phyloP scores from a whole-genome alignment of 1,139 yeast species.

The Kodamaea sp. region DNA sequence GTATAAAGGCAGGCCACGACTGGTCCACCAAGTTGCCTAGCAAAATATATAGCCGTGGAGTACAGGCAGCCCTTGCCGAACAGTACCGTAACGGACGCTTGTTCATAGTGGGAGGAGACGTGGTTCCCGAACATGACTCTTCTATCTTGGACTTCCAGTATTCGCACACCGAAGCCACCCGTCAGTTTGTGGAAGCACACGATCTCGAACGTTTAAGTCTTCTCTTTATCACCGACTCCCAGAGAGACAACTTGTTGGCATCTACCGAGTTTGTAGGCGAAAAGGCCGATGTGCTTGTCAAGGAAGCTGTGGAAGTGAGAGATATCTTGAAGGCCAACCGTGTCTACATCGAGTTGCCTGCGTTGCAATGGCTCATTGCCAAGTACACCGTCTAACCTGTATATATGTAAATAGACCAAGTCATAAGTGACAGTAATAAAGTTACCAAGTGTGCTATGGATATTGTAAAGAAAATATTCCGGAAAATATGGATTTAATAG shows the following conservation, averaged over 20 bases:
- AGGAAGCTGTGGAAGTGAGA: slow-evolving; percentile 82
- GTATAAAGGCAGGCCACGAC: slow-evolving; percentile 88
- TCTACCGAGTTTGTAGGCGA: slow-evolving; percentile 49
- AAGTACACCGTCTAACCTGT: slow-evolving; percentile 21
- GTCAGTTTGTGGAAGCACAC: slow-evolving; percentile 60
- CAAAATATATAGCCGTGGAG: slow-evolving; percentile 73
- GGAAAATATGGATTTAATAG: too few relatives aligned
- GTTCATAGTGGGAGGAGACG: slow-evolving; percentile 62
- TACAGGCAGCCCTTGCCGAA: slow-evolving; percentile 78
- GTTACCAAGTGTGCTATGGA: too few relatives aligned
- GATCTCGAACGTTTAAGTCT: slow-evolving; percentile 55
- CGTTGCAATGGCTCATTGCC: slow-evolving; percentile 61
- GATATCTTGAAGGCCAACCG: slow-evolving; percentile 82
- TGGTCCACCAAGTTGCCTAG: slow-evolving; percentile 80
- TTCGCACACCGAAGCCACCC: slow-evolving; percentile 51
- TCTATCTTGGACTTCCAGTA: slow-evolving; percentile 48
- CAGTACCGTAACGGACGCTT: slow-evolving; percentile 76
- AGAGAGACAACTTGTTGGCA: slow-evolving; percentile 52
- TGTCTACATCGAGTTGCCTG: slow-evolving; percentile 70
- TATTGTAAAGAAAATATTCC: too few relatives aligned
- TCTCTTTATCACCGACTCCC: slow-evolving; percentile 63
- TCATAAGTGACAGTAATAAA: too few relatives aligned
- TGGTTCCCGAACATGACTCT: slow-evolving; percentile 18
- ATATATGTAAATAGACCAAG: slow-evolving; percentile 14
- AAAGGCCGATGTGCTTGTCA: slow-evolving; percentile 65